Conservation (phyloP, 768 basidiomycete genomes). For the Boletus barrowsii region DNA sequence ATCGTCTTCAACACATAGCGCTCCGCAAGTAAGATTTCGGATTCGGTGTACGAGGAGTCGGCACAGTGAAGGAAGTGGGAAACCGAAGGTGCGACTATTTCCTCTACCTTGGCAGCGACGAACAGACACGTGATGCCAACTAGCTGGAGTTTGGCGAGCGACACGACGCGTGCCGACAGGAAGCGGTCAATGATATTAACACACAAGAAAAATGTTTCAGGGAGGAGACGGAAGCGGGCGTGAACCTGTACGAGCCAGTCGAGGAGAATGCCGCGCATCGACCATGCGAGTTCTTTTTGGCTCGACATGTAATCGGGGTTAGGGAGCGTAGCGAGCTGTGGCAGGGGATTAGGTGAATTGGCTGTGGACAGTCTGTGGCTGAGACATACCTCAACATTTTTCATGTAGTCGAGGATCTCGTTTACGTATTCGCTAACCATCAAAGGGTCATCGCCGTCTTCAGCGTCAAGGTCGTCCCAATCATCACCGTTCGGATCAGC, state of each 20-base stretch:
- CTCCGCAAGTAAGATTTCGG: slow-evolving; percentile 87
- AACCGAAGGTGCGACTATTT: slow-evolving; percentile 85
- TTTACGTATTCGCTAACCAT: slow-evolving; percentile 97
- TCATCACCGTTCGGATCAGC: slow-evolving; percentile 60
- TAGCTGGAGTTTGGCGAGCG: slow-evolving; percentile 82
- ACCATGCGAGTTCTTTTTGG: slow-evolving; percentile 84
- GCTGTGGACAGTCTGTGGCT: not conserved
- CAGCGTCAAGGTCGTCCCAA: slow-evolving; percentile 92
- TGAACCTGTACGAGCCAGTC: slow-evolving; percentile 96
- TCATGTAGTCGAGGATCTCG: slow-evolving; percentile 93
- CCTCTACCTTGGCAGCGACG: slow-evolving; percentile 89
- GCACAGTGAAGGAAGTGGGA: slow-evolving; percentile 76
- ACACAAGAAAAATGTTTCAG: slow-evolving; percentile 89
- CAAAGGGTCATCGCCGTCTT: slow-evolving; percentile 89
- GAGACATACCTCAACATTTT: slow-evolving; percentile 67
- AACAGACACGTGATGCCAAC: slow-evolving; percentile 88
- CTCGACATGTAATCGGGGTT: slow-evolving; percentile 80
- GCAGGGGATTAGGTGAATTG: not conserved
- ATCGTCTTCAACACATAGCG: slow-evolving; percentile 82
- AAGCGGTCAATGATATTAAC: slow-evolving; percentile 83
- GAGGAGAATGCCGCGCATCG: slow-evolving; percentile 82
- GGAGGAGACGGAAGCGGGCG: slow-evolving; percentile 76
- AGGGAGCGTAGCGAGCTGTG: slow-evolving; percentile 73
- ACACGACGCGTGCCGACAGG: slow-evolving; percentile 47
- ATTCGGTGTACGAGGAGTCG: slow-evolving; percentile 70